Percentiles rank a stretch among this genome's conserved stretches.
phyloP scores from a whole-genome alignment of 306 rosid genomes.

The Casuarina cunninghamiana region DNA sequence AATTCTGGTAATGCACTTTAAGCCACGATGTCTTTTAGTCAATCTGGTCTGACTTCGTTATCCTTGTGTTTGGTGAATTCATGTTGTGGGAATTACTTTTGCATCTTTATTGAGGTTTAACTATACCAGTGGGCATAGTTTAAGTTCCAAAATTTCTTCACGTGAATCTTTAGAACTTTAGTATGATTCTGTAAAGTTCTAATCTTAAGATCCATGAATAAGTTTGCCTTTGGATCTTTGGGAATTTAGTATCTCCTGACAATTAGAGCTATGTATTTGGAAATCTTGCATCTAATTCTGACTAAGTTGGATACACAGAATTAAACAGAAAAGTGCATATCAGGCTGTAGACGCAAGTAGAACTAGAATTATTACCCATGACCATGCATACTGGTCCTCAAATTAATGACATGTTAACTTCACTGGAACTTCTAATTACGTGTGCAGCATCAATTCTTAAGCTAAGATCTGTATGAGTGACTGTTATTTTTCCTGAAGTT shows the following conservation, averaged over 20 bases:
- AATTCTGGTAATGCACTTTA: constrained; percentile 70
- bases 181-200: background rate
- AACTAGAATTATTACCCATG: background rate
- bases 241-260: background rate
- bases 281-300: background rate
- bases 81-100: background rate
- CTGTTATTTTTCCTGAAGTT: background rate
- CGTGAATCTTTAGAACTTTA: background rate
- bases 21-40: background rate
- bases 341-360: background rate
- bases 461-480: background rate
- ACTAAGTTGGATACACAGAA: background rate
- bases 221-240: background rate
- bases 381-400: background rate
- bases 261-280: background rate
- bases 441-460: background rate
- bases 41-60: background rate
- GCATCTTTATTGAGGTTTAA: constrained; percentile 5
- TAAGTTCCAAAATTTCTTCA: background rate
- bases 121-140: background rate
- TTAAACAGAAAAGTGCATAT: background rate
- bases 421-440: background rate
- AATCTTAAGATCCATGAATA: background rate
- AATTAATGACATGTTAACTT: background rate
- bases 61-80: background rate